A percentile compares a stretch with the other conserved stretches of the same genome.
Conservation (phyloP, 192 early-diverging fungal species). For the Coemansia sp. region DNA sequence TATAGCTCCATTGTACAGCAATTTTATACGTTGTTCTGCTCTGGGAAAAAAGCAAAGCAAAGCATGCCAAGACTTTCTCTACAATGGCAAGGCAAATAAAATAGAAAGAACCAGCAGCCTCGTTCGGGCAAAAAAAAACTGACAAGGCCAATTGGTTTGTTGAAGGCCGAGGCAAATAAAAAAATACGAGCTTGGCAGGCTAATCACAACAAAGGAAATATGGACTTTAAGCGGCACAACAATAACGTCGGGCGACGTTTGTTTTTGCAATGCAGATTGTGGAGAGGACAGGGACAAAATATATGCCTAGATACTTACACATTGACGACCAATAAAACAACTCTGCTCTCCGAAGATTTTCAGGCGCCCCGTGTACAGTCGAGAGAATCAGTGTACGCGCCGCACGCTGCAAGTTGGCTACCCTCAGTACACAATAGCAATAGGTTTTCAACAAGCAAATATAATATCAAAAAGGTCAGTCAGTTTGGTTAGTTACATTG, state of each 20-base stretch:
- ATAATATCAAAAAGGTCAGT: background rate
- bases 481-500: background rate
- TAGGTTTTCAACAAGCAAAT: background rate
- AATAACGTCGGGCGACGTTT: background rate
- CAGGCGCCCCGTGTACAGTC: conserved; percentile 40
- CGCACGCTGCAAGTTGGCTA: conserved; percentile 50
- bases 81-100: background rate
- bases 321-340: conserved; percentile 49
- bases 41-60: background rate
- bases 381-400: conserved; percentile 51
- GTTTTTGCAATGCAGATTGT: background rate
- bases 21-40: background rate
- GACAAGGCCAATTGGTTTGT: background rate
- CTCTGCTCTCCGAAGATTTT: conserved; percentile 41
- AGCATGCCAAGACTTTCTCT: background rate
- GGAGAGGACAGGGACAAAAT: background rate
- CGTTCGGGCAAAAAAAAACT: background rate
- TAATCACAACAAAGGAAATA: background rate
- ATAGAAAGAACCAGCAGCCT: background rate
- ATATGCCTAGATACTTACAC: conserved; percentile 35
- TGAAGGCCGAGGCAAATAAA: background rate
- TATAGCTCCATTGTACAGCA: background rate
- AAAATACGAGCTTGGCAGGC: background rate
- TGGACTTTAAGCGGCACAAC: conserved; percentile 1
- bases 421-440: background rate